A percentile compares a stretch with the other conserved stretches of the same genome.
Conservation (phyloP, 352 stramenopile species). For the Albugo laibachii region DNA sequence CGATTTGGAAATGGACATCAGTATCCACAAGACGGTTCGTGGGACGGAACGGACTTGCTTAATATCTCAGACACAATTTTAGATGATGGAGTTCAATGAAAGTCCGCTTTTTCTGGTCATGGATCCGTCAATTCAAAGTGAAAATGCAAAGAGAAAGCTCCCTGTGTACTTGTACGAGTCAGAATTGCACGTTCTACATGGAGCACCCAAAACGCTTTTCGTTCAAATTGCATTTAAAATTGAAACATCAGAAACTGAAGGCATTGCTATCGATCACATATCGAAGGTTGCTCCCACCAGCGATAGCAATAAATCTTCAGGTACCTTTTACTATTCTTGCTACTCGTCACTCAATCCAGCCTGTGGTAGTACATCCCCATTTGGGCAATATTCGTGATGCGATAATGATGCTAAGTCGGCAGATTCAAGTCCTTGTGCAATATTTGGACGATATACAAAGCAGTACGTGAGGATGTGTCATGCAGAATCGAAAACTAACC, state of each 20-base stretch:
- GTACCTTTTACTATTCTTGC: conserved; percentile 13
- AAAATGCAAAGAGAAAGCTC: conserved; percentile 69
- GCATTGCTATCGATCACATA: conserved; percentile 77
- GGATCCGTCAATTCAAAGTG: conserved; percentile 29
- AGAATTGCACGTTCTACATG: conserved; percentile 69
- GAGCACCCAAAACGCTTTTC: conserved; percentile 77
- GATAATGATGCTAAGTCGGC: conserved; percentile 70
- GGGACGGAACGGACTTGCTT: not conserved
- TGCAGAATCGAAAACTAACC: too few relatives aligned
- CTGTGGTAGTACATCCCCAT: conserved; percentile 41
- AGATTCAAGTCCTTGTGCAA: conserved; percentile 49
- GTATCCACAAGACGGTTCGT: conserved; percentile 44
- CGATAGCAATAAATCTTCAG: conserved; percentile 43
- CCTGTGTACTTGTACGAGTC: conserved; percentile 72
- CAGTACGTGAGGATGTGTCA: conserved; percentile 9
- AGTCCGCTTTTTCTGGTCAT: conserved; percentile 65
- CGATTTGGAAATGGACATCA: conserved; percentile 44
- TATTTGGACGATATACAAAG: conserved; percentile 62
- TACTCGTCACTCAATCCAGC: not conserved
- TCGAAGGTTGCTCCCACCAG: conserved; percentile 66
- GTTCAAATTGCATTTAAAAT: conserved; percentile 77
- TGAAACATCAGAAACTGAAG: conserved; percentile 71
- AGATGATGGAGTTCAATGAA: conserved; percentile 80
- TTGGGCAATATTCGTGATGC: conserved; percentile 62
- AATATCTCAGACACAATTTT: conserved; percentile 1